These are phyloP conservation scores for Phytopythium kandeliae DNA, from an alignment of 352 stramenopile genomes.

Conservation along the genomic window DNA sequence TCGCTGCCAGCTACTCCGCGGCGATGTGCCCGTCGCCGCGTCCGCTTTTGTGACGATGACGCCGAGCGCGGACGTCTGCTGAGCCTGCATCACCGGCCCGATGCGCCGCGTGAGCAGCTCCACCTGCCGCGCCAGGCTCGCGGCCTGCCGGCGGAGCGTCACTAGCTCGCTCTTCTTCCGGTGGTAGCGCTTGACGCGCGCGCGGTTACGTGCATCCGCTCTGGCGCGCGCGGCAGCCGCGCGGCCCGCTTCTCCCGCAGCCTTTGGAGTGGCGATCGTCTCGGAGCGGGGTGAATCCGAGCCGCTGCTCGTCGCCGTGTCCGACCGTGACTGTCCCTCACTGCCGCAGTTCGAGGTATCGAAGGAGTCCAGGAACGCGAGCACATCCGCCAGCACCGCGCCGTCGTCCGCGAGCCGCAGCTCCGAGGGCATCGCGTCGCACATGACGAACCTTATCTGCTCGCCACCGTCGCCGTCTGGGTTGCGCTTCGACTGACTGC, in stretches of 20 bases:
- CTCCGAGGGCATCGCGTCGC: too few relatives aligned
- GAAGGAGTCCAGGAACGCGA: slow-evolving; percentile 5
- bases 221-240: too few relatives aligned
- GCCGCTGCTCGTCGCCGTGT: background rate
- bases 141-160: background rate
- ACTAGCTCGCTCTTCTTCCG: slow-evolving; percentile 1
- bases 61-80: background rate
- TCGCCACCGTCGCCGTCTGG: too few relatives aligned
- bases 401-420: background rate
- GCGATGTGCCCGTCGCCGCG: background rate
- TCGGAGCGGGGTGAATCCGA: background rate
- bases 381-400: background rate
- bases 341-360: too few relatives aligned
- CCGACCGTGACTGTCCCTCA: too few relatives aligned
- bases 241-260: too few relatives aligned
- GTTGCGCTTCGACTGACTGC: too few relatives aligned
- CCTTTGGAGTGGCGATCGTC: background rate
- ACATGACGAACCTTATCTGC: too few relatives aligned
- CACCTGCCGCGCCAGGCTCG: background rate
- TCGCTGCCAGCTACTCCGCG: background rate
- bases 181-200: background rate
- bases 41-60: background rate
- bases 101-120: background rate
- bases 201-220: slow-evolving; percentile 1
- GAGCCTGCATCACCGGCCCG: background rate